Evolutionary conservation across 1,139 yeast species (phyloP).

Genomic region (Wickerhamomyces sp.): DNA sequence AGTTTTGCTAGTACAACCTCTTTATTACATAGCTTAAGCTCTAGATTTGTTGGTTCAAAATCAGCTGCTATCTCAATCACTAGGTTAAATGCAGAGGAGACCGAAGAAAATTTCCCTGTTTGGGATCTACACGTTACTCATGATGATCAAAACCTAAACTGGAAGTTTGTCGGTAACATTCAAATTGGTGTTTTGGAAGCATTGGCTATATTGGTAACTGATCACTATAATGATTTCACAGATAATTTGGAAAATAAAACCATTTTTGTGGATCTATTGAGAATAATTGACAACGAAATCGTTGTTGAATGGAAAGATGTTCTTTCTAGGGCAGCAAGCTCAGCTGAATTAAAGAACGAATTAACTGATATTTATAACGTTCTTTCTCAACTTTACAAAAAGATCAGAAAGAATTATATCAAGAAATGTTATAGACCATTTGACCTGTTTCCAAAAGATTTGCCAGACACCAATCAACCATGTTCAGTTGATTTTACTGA

Average conservation of each 20-base stretch:
- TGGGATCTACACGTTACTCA: slow-evolving; percentile 41
- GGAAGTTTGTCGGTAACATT: slow-evolving; percentile 62
- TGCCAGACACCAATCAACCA: slow-evolving; percentile 14
- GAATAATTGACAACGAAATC: slow-evolving; percentile 63
- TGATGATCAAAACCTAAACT: slow-evolving; percentile 34
- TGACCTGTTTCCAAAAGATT: slow-evolving; percentile 27
- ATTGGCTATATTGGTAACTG: slow-evolving; percentile 62
- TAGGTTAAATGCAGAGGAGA: slow-evolving; percentile 17
- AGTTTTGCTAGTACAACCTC: slow-evolving; percentile 54
- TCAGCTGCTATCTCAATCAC: slow-evolving; percentile 52
- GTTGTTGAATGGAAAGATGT: slow-evolving; percentile 65
- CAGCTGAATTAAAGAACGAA: slow-evolving; percentile 28
- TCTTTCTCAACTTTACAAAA: slow-evolving; percentile 58
- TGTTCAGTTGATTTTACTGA: slow-evolving; percentile 18
- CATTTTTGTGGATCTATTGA: slow-evolving; percentile 61
- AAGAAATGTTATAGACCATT: slow-evolving; percentile 78
- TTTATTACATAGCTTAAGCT: slow-evolving; percentile 45
- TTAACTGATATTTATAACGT: slow-evolving; percentile 36
- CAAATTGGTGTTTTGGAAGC: slow-evolving; percentile 84
- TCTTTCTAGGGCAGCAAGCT: slow-evolving; percentile 23
- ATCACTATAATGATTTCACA: slow-evolving; percentile 72
- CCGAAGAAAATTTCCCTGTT: slow-evolving; percentile 27
- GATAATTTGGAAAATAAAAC: slow-evolving; percentile 61
- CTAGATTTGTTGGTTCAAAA: slow-evolving; percentile 54
- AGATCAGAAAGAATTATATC: slow-evolving; percentile 67